Base-by-base conservation (phyloP, 2,329 filamentous ascomycete genomes). In the Periglandula ipomoeae region DNA sequence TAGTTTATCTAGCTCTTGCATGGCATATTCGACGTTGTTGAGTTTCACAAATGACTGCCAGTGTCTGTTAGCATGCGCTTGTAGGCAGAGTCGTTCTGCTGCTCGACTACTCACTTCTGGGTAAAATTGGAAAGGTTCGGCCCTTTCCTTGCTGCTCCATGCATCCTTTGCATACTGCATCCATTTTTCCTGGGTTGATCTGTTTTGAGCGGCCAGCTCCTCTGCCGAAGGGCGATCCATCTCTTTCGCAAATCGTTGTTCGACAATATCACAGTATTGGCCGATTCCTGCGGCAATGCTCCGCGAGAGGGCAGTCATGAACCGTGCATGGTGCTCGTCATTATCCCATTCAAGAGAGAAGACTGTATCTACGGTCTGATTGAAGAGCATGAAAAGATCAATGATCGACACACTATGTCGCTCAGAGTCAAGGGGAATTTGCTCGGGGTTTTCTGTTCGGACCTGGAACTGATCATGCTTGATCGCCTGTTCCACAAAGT, bases 51-150 rank as follows among this genome's bases (percentile, higher is more conserved):
- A 86, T 5, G 90, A 96, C 87, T 95, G 56, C n/a, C 38, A 27
- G 40, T 41, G 13, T 5, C 13, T 47, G 55, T 70, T 59, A 70
- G 65, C 51, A 53, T 44, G 38, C 46, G 39, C 15, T 49, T 17
- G 51, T 44, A 26, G 10, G 22, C 8, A 30, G 48, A 11, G 38
- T 24, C 37, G 9, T 10, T 44, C 2, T 6, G 11, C 20, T 32
- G 7, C 23, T 20, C 5, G 2, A 6, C 15, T 24, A 65, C 75
- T 68, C 71, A 90, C 88, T 79, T 95, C 87, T 2, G 89, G 82
- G 58, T 89, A 93, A 69, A 98, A 98, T 55, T 97, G 90, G 67
- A 97, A 98, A 0, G 93, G 93, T 61, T 96, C 91, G 37, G 93
- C 83, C 66, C 90, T 95, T 53, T 96, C 90, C 64, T 90, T 95